Conservation (phyloP, 768 basidiomycete species). For the Tephrocybe sp. region DNA sequence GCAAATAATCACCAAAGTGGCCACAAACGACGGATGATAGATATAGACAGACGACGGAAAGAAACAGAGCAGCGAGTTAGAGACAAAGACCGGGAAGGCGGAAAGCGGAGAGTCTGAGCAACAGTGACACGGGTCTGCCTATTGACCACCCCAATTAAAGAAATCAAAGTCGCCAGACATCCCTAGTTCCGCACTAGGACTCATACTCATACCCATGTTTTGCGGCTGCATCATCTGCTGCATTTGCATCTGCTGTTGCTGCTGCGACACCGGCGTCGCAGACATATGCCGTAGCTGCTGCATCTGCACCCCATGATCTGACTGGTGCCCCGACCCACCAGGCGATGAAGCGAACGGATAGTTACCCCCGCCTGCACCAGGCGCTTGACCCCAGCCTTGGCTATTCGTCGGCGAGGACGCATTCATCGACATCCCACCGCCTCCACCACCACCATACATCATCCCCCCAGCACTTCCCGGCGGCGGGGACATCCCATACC, state of each 20-base stretch:
- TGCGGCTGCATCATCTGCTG: conserved; percentile 30
- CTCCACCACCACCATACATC: conserved; percentile 5
- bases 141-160: conserved; percentile 54
- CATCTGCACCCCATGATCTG: conserved; percentile 25
- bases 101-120: conserved; percentile 3
- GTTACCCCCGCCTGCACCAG: conserved; percentile 18
- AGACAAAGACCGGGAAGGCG: background rate
- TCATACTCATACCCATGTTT: conserved; percentile 21
- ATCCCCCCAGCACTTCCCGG: conserved; percentile 33
- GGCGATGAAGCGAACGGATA: conserved; percentile 40
- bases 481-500: conserved; percentile 41
- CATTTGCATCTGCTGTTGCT: conserved; percentile 26
- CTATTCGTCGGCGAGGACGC: conserved; percentile 31
- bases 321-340: conserved; percentile 19
- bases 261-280: conserved; percentile 45
- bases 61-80: background rate
- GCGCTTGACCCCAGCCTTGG: conserved; percentile 25
- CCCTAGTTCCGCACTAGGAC: conserved; percentile 31
- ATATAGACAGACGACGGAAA: conserved; percentile 9
- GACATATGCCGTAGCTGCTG: conserved; percentile 48
- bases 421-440: conserved; percentile 15
- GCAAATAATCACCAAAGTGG: conserved; percentile 19
- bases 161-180: conserved; percentile 51
- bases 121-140: background rate
- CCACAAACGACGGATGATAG: conserved; percentile 21